Evolutionary conservation across 495 filamentous ascomycete genomes (phyloP).

Genomic region (Jackrogersella multiformis): DNA sequence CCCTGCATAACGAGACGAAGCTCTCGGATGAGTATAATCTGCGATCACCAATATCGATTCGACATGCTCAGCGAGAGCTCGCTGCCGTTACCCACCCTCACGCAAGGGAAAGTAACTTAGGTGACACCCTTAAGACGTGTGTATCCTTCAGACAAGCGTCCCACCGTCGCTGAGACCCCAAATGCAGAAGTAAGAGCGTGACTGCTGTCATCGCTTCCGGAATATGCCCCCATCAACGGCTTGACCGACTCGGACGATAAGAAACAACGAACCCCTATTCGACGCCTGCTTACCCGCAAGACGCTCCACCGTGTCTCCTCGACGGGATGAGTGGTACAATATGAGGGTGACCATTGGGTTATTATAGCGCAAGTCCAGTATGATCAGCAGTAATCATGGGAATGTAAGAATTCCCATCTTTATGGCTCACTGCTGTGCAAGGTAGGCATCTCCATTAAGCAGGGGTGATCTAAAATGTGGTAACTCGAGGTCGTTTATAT

Average conservation of each 20-base stretch:
- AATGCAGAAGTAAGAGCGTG: conserved; percentile 21
- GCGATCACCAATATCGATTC: conserved; percentile 20
- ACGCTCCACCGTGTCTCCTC: conserved; percentile 26
- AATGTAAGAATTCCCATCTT: conserved; percentile 33
- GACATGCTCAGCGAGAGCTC: conserved; percentile 11
- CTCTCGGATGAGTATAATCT: conserved; percentile 26
- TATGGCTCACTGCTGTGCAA: conserved; percentile 38
- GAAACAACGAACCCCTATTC: conserved; percentile 30
- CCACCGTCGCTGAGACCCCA: conserved; percentile 10
- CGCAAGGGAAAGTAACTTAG: conserved; percentile 30
- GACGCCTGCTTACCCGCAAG: conserved; percentile 27
- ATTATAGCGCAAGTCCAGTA: conserved; percentile 13
- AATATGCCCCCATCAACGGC: conserved; percentile 18
- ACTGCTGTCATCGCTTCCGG: conserved; percentile 7
- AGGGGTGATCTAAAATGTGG: conserved; percentile 25
- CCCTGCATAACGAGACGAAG: conserved; percentile 31
- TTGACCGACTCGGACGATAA: conserved; percentile 40
- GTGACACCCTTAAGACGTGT: conserved; percentile 20
- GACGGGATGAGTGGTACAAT: conserved; percentile 20
- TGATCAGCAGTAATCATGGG: conserved; percentile 30
- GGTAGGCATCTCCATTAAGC: conserved; percentile 25
- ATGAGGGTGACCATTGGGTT: conserved; percentile 33
- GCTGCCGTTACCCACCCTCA: conserved; percentile 25
- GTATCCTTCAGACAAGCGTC: conserved; percentile 2
- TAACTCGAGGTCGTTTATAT: conserved; percentile 36